A percentile compares a stretch with the other conserved stretches of the same genome.
Evolutionary conservation across 2,329 filamentous ascomycete species (phyloP).

Genomic region (Cytospora chrysosperma): DNA sequence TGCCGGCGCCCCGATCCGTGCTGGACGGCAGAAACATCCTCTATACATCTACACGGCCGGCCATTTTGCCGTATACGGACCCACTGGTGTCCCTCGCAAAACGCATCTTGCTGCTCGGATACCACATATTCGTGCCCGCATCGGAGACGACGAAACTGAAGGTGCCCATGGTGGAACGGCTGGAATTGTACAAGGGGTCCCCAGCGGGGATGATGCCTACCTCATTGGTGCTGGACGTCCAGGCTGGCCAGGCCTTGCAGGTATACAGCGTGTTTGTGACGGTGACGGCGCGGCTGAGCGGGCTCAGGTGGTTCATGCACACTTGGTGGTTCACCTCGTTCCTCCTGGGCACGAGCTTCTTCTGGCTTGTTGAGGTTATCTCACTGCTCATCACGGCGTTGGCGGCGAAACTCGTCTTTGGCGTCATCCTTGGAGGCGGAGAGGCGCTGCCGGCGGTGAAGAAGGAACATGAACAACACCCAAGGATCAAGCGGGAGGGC

Average conservation of each 20-base stretch:
- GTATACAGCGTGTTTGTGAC: constrained; percentile 69
- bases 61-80: constrained; percentile 77
- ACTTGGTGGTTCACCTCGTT: constrained; percentile 72
- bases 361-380: constrained; percentile 75
- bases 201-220: constrained; percentile 38
- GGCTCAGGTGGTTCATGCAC: constrained; percentile 84
- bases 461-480: constrained; percentile 28
- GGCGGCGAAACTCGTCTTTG: constrained; percentile 59
- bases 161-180: constrained; percentile 70
- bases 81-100: constrained; percentile 62
- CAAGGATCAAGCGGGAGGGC: constrained; percentile 17
- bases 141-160: constrained; percentile 62
- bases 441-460: constrained; percentile 25
- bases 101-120: constrained; percentile 62
- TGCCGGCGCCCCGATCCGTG: constrained; percentile 30
- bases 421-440: constrained; percentile 34
- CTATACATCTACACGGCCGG: constrained; percentile 68
- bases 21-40: constrained; percentile 46
- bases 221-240: constrained; percentile 60
- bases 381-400: constrained; percentile 51
- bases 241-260: constrained; percentile 68
- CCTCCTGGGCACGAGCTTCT: constrained; percentile 63
- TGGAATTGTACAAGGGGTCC: constrained; percentile 56
- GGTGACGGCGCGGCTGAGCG: constrained; percentile 73
- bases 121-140: constrained; percentile 66